A percentile compares a stretch with the other conserved stretches of the same genome.
These are phyloP conservation scores for Emericellopsis atlantica DNA, from an alignment of 2,329 filamentous ascomycete species.

Conservation along the genomic window DNA sequence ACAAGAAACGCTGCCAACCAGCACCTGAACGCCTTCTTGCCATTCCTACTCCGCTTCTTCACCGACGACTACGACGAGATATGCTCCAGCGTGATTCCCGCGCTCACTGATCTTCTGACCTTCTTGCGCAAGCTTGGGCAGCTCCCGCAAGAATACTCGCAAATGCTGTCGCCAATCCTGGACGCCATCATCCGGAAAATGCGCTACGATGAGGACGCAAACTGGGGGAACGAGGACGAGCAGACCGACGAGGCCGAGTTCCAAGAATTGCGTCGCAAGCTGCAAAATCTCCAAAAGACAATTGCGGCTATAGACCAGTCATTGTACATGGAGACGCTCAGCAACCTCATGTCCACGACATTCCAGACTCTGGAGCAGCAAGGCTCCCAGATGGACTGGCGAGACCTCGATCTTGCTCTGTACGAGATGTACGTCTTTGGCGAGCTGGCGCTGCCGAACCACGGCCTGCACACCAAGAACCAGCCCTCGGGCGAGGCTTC, in stretches of 20 bases:
- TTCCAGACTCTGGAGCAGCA: conserved; percentile 70
- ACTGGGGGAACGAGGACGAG: conserved; percentile 88
- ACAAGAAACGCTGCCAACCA: conserved; percentile 66
- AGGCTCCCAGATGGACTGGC: conserved; percentile 74
- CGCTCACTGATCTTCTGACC: conserved; percentile 81
- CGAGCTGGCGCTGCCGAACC: conserved; percentile 80
- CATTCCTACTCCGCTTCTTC: conserved; percentile 85
- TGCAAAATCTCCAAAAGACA: conserved; percentile 86
- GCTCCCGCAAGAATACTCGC: conserved; percentile 62
- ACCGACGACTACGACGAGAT: conserved; percentile 97
- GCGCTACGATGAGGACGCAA: conserved; percentile 91
- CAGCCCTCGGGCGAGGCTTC: conserved; percentile 68
- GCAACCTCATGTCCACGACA: conserved; percentile 74
- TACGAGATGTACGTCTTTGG: conserved; percentile 95
- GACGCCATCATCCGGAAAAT: conserved; percentile 92
- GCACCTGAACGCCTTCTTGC: conserved; percentile 71
- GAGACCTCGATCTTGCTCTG: conserved; percentile 84
- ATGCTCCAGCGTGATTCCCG: conserved; percentile 89
- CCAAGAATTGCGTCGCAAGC: conserved; percentile 78
- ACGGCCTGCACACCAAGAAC: conserved; percentile 76
- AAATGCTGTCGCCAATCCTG: conserved; percentile 76
- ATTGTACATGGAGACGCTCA: conserved; percentile 81
- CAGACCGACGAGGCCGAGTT: conserved; percentile 97
- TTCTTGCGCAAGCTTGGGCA: conserved; percentile 73
- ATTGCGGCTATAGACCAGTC: conserved; percentile 80